Percentiles rank a stretch among this genome's conserved stretches.
Evolutionary conservation across 176 grass and related monocot genomes (phyloP).

Genomic region (Eragrostis nindensis): DNA sequence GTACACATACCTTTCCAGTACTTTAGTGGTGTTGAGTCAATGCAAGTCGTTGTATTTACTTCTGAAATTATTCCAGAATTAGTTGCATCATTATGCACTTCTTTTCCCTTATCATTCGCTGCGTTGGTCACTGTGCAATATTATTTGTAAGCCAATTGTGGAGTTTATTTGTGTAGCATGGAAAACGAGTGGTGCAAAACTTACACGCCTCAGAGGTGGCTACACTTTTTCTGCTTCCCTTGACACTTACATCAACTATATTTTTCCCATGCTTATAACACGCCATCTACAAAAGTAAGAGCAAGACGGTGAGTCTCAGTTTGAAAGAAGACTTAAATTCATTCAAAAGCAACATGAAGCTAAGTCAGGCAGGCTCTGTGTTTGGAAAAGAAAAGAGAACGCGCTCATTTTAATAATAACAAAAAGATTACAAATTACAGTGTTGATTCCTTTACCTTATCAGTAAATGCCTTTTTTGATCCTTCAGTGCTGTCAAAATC

Average conservation of each 20-base stretch:
- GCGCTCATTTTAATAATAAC: neutral
- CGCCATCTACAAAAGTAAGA: conserved; percentile 7
- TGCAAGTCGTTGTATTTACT: neutral
- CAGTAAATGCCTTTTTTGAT: conserved; percentile 4
- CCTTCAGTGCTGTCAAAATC: conserved; percentile 3
- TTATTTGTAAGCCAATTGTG: conserved; percentile 7
- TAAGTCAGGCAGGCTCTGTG: neutral
- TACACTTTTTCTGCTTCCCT: neutral
- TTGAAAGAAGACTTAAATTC: neutral
- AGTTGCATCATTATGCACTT: conserved; percentile 1
- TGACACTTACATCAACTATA: neutral
- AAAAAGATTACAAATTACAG: conserved; percentile 5
- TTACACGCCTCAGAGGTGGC: conserved; percentile 15
- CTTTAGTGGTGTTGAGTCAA: neutral
- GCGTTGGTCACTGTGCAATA: neutral
- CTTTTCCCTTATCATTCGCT: neutral
- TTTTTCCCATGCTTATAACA: neutral
- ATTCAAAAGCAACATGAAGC: neutral
- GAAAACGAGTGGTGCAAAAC: conserved; percentile 1
- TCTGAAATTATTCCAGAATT: conserved; percentile 3
- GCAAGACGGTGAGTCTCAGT: neutral
- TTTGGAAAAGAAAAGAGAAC: conserved; percentile 7
- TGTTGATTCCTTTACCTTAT: conserved; percentile 32
- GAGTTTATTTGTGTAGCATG: neutral
- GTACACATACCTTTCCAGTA: conserved; percentile 12